Conservation (phyloP, 2,329 filamentous ascomycete species). For the Trichoderma sp. region DNA sequence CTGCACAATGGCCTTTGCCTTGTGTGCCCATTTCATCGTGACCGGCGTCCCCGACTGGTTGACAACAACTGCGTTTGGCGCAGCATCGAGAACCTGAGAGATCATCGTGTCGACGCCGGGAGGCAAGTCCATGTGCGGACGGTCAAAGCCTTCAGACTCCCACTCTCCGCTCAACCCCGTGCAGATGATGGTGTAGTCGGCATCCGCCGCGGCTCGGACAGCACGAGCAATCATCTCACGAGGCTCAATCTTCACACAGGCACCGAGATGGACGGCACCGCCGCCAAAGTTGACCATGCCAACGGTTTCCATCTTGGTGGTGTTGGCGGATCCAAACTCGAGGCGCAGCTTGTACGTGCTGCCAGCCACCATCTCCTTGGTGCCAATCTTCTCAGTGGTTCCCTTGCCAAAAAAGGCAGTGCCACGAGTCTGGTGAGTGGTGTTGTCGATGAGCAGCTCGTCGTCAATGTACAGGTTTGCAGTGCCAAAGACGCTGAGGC, state of each 20-base stretch:
- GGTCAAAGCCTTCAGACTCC: conserved; percentile 3
- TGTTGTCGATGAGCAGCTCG: not conserved
- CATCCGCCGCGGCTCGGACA: not conserved
- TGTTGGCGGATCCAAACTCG: conserved; percentile 1
- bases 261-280: not conserved
- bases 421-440: not conserved
- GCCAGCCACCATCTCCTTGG: not conserved
- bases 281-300: conserved; percentile 4
- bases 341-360: not conserved
- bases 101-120: not conserved
- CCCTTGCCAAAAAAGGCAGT: conserved; percentile 7
- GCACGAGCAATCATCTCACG: not conserved
- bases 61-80: not conserved
- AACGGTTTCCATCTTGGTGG: conserved; percentile 4
- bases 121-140: not conserved
- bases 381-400: not conserved
- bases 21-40: not conserved
- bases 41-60: conserved; percentile 3
- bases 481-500: not conserved
- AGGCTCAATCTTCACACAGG: not conserved
- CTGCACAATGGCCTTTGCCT: not conserved
- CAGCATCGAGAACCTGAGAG: not conserved
- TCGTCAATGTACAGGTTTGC: not conserved
- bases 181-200: conserved; percentile 5
- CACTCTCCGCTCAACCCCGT: not conserved